phyloP scores from a whole-genome alignment of 2,329 filamentous ascomycete genomes.

The Lachnellula occidentalis region DNA sequence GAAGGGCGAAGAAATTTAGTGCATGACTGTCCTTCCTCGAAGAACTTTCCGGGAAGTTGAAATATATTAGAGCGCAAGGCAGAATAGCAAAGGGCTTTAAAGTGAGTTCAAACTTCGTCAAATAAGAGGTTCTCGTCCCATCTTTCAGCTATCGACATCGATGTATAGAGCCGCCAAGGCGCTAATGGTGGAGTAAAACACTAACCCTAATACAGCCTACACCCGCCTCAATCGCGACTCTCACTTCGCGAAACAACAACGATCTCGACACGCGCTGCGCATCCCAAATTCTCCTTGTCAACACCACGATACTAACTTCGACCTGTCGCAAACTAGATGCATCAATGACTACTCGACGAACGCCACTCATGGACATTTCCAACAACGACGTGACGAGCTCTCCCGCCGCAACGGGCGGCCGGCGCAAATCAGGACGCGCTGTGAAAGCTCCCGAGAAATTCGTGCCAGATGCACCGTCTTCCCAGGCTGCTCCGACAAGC shows the following conservation, averaged over 20 bases:
- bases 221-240: conserved; percentile 8
- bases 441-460: conserved; percentile 56
- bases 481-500: conserved; percentile 35
- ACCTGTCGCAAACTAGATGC: conserved; percentile 18
- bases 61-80: too few species aligned
- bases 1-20: background rate
- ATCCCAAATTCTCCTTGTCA: background rate
- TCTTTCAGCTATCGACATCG: background rate
- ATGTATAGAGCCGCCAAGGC: background rate
- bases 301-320: conserved; percentile 3
- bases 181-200: background rate
- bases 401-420: conserved; percentile 42
- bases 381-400: conserved; percentile 51
- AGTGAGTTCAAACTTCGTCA: too few species aligned
- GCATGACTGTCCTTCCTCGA: too few species aligned
- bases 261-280: conserved; percentile 14
- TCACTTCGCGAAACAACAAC: conserved; percentile 9
- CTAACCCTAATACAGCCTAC: background rate
- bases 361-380: conserved; percentile 44
- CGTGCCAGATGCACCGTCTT: conserved; percentile 40
- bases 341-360: conserved; percentile 38
- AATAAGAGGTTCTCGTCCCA: background rate
- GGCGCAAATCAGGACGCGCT: conserved; percentile 66
- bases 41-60: too few species aligned
- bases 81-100: too few species aligned